Conservation (phyloP, 2,329 filamentous ascomycete genomes). For the Hysterium pulicare region DNA sequence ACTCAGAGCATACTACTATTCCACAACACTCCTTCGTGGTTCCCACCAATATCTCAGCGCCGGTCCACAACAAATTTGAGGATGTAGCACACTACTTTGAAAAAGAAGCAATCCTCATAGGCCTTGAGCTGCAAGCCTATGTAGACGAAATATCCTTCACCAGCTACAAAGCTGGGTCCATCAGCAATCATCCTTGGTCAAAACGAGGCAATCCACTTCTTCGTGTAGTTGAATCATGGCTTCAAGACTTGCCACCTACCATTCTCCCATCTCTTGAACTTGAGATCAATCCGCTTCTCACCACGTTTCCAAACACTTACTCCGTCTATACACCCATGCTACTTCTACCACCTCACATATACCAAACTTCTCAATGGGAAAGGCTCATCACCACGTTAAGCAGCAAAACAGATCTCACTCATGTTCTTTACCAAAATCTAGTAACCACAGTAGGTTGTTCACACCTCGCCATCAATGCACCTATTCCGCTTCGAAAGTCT, state of each 20-base stretch:
- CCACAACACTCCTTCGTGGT: not conserved
- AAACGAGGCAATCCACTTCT: slow-evolving; percentile 17
- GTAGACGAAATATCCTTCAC: slow-evolving; percentile 12
- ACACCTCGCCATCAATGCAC: slow-evolving; percentile 58
- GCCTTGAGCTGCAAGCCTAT: slow-evolving; percentile 11
- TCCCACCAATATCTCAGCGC: not conserved
- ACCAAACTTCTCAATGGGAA: slow-evolving; percentile 36
- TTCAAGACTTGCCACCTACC: slow-evolving; percentile 11
- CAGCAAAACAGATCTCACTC: slow-evolving; percentile 26
- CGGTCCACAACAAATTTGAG: not conserved
- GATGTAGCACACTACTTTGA: not conserved
- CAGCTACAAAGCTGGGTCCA: not conserved
- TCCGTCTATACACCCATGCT: slow-evolving; percentile 57
- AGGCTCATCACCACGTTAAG: slow-evolving; percentile 19
- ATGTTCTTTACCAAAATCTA: slow-evolving; percentile 24
- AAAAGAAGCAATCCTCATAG: not conserved
- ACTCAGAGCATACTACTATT: slow-evolving; percentile 14
- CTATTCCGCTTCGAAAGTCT: slow-evolving; percentile 44
- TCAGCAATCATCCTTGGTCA: not conserved
- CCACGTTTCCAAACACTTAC: slow-evolving; percentile 42
- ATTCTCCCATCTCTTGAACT: slow-evolving; percentile 14
- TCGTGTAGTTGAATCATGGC: slow-evolving; percentile 17
- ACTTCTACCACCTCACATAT: slow-evolving; percentile 51
- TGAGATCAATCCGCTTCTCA: slow-evolving; percentile 14
- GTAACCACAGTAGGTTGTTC: slow-evolving; percentile 45